Base-by-base conservation (phyloP, 23 red algal genomes). In the Pyropia haitanensis region DNA sequence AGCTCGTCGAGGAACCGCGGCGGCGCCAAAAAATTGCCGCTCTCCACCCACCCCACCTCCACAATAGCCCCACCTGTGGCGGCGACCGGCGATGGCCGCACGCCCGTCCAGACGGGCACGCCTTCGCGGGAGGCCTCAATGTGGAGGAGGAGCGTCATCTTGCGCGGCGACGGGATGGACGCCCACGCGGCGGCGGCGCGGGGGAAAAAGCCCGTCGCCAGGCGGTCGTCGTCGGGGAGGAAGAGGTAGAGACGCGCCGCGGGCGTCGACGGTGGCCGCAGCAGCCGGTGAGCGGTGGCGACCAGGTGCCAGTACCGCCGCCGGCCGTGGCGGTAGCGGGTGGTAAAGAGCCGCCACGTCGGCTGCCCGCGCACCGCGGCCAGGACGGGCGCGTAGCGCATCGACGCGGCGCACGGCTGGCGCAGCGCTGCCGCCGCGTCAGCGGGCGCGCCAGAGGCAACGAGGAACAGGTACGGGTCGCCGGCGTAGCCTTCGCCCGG, bases 101-200 rank as follows among this genome's bases (percentile, higher is more conserved):
- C 33, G 26, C 54, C 51, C 22, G 90, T 95, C 90, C 90, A 95
- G 39, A 87, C 79, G 26, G 90, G 58, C 23, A 63, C 57, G 9
- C 29, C 53, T 28, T 77, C 80, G 20, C 90, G 48, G 18, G 65
- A 63, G 14, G 80, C 53, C 70, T 95, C 90, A 19, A 85, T 72
- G 54, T 95, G 90, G 53, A 95, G 74, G 71, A 86, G 78, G 22
- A 95, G 71, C 2, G 80, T 88, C 25, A 88, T 68, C 70, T 95
- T 87, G 0, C 78, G 39, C 22, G 33, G 3, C 15, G 80, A 63
- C 15, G 61, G 18, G 50, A 95, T 81, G 8, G 39, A 27, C 26
- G 72, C 13, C 90, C 90, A 95, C 6, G 68, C 20, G 1, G 23
- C 29, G 18, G 39, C 44, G 2, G 72, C 52, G 13, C 23, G 29